These are phyloP conservation scores for Trichocomaceae sp. DNA, from an alignment of 2,329 filamentous ascomycete genomes.

Conservation along the genomic window DNA sequence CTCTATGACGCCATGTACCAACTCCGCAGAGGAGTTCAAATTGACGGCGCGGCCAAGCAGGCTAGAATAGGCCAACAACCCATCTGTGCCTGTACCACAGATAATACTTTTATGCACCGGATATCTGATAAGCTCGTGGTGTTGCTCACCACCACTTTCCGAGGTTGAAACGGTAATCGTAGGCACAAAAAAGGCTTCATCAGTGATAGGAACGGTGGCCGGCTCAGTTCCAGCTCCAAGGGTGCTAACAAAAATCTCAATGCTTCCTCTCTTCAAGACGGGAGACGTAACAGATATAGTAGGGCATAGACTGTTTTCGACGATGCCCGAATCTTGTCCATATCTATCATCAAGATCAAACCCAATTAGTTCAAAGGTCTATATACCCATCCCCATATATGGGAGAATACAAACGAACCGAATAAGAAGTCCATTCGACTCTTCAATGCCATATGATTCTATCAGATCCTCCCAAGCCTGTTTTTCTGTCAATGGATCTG, in stretches of 20 bases:
- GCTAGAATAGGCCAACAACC: constrained; percentile 43
- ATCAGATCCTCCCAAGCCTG: constrained; percentile 63
- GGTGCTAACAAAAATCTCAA: constrained; percentile 56
- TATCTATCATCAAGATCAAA: constrained; percentile 38
- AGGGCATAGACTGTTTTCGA: constrained; percentile 47
- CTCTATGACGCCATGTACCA: constrained; percentile 32
- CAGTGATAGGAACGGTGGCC: constrained; percentile 44
- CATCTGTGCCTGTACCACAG: constrained; percentile 65
- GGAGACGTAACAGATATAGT: constrained; percentile 52
- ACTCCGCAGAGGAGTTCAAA: constrained; percentile 25
- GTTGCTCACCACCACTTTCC: constrained; percentile 48
- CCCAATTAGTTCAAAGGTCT: not conserved
- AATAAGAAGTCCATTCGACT: constrained; percentile 56
- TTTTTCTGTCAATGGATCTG: constrained; percentile 60
- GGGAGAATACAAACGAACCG: constrained; percentile 42
- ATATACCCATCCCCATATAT: not conserved
- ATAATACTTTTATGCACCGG: constrained; percentile 79
- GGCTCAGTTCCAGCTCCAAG: constrained; percentile 44
- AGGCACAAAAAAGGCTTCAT: constrained; percentile 67
- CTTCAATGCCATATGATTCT: constrained; percentile 41
- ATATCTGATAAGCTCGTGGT: constrained; percentile 60
- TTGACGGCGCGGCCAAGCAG: constrained; percentile 25
- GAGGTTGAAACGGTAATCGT: constrained; percentile 63
- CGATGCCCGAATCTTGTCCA: constrained; percentile 45
- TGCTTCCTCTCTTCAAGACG: constrained; percentile 47